Percentiles rank a stretch among this genome's conserved stretches.
Conservation (phyloP, 2,329 filamentous ascomycete genomes). For the Paecilomyces niveus region DNA sequence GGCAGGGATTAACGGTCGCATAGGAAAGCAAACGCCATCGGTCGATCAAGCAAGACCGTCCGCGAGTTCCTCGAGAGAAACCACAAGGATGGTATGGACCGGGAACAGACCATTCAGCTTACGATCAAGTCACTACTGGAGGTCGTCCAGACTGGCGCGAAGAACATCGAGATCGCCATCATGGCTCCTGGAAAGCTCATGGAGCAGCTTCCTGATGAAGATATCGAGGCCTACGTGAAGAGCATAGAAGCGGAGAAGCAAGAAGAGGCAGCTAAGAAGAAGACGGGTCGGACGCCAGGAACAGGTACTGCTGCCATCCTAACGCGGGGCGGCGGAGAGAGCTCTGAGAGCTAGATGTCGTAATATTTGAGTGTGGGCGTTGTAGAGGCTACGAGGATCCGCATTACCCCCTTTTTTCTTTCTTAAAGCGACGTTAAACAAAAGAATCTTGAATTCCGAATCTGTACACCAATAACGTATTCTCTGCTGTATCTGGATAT, state of each 20-base stretch:
- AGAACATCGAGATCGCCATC: conserved; percentile 99
- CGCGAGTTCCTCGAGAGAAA: conserved; percentile 98
- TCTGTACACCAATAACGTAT: not conserved
- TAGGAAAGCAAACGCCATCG: conserved; percentile 99
- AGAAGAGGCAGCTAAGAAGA: conserved; percentile 96
- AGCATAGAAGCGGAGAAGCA: conserved; percentile 99
- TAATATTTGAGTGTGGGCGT: conserved; percentile 1
- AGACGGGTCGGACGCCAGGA: conserved; percentile 54
- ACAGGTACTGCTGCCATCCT: conserved; percentile 59
- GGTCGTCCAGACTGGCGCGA: conserved; percentile 96
- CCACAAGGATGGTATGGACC: conserved; percentile 96
- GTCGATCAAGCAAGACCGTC: conserved; percentile 96
- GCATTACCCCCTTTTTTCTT: conserved; percentile 12
- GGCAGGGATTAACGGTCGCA: not conserved
- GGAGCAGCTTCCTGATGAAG: conserved; percentile 89
- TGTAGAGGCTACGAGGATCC: conserved; percentile 7
- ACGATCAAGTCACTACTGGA: conserved; percentile 97
- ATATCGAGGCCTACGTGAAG: conserved; percentile 97
- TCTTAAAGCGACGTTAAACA: not conserved
- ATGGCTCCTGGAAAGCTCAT: conserved; percentile 89
- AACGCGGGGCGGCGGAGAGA: conserved; percentile 50
- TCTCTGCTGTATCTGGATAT: not conserved
- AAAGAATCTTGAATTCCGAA: not conserved
- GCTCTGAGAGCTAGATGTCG: conserved; percentile 16
- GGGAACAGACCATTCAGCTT: conserved; percentile 90